A percentile compares a stretch with the other conserved stretches of the same genome.
Evolutionary conservation across 2,329 filamentous ascomycete species (phyloP).

Genomic region (Xylariaceae sp.): DNA sequence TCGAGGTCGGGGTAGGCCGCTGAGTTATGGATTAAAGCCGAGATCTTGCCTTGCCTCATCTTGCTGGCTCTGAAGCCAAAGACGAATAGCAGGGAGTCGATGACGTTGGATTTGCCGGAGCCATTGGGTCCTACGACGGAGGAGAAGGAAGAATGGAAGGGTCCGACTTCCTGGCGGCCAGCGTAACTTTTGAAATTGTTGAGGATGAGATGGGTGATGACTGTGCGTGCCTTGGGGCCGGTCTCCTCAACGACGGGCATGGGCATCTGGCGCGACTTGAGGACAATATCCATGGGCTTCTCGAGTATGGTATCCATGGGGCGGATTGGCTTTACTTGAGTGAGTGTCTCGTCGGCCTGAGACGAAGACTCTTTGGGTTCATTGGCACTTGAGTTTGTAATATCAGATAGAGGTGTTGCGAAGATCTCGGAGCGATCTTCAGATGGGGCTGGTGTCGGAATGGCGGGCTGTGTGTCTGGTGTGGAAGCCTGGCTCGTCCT

Average conservation of each 20-base stretch:
- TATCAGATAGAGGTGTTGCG: conserved; percentile 65
- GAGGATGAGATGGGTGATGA: conserved; percentile 86
- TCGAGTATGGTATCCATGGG: conserved; percentile 75
- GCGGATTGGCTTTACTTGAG: conserved; percentile 65
- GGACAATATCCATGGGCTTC: conserved; percentile 87
- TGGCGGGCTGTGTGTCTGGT: conserved; percentile 36
- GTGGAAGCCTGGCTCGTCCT: conserved; percentile 36
- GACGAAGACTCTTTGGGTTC: conserved; percentile 44
- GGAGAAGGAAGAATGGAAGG: conserved; percentile 95
- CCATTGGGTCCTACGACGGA: conserved; percentile 97
- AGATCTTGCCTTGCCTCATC: conserved; percentile 98
- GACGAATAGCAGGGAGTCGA: conserved; percentile 96
- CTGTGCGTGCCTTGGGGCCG: conserved; percentile 78
- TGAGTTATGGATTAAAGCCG: conserved; percentile 95
- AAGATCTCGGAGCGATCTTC: conserved; percentile 48
- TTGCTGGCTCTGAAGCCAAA: conserved; percentile 98
- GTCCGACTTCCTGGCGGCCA: conserved; percentile 88
- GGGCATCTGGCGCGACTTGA: conserved; percentile 74
- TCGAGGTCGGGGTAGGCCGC: conserved; percentile 80
- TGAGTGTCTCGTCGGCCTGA: conserved; percentile 41
- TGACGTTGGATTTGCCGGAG: conserved; percentile 98
- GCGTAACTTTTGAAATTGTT: conserved; percentile 99
- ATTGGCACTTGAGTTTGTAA: conserved; percentile 65
- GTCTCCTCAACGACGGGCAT: conserved; percentile 68
- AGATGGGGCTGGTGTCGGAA: conserved; percentile 52